phyloP scores from a whole-genome alignment of 352 stramenopile genomes.

The Phytophthora constricta region DNA sequence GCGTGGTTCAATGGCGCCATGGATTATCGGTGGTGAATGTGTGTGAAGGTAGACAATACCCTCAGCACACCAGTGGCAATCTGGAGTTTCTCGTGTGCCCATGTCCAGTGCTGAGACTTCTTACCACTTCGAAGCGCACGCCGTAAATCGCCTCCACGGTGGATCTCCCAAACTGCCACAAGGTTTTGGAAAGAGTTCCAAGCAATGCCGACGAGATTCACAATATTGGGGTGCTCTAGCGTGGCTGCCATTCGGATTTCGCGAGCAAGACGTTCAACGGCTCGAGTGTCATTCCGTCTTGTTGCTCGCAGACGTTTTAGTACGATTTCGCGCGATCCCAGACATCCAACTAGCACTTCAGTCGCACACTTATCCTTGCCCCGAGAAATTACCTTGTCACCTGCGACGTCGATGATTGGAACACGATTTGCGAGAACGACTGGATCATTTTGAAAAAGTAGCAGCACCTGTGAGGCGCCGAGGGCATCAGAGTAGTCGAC shows the following conservation, averaged over 20 bases:
- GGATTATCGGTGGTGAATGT: slow-evolving; percentile 45
- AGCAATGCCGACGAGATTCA: slow-evolving; percentile 58
- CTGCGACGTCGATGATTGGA: slow-evolving; percentile 59
- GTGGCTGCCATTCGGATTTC: slow-evolving; percentile 65
- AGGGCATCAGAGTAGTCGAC: slow-evolving; percentile 56
- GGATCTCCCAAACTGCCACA: slow-evolving; percentile 53
- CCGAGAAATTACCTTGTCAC: slow-evolving; percentile 44
- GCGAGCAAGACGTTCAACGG: slow-evolving; percentile 59
- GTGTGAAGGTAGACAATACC: slow-evolving; percentile 60
- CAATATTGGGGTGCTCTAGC: slow-evolving; percentile 63
- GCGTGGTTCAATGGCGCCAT: slow-evolving; percentile 60
- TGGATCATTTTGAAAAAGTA: slow-evolving; percentile 59
- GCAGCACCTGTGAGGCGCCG: slow-evolving; percentile 50
- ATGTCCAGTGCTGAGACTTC: slow-evolving; percentile 44
- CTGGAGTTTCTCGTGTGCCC: slow-evolving; percentile 53
- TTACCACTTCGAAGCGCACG: slow-evolving; percentile 27
- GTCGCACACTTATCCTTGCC: slow-evolving; percentile 33
- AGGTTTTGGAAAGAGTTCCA: slow-evolving; percentile 72
- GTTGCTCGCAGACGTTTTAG: slow-evolving; percentile 53
- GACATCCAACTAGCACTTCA: slow-evolving; percentile 51
- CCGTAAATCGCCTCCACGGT: slow-evolving; percentile 51
- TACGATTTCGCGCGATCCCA: slow-evolving; percentile 44
- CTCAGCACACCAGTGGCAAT: slow-evolving; percentile 50
- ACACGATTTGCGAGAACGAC: slow-evolving; percentile 53
- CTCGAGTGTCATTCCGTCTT: slow-evolving; percentile 48